Percentiles rank a stretch among this genome's conserved stretches.
phyloP scores from a whole-genome alignment of 805 yeast species.

The Maudiozyma turicensis region DNA sequence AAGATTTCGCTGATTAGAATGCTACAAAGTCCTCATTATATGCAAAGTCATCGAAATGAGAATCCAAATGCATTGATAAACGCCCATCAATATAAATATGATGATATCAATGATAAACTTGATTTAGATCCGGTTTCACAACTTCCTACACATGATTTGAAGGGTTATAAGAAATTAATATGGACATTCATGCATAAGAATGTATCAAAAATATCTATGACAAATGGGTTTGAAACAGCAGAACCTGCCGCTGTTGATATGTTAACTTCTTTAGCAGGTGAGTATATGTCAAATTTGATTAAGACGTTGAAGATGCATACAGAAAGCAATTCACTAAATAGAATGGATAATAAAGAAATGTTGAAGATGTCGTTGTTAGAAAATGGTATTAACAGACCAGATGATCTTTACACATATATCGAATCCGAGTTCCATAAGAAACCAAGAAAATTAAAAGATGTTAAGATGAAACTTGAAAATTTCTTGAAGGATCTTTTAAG shows the following conservation, averaged over 20 bases:
- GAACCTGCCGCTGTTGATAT: constrained; percentile 70
- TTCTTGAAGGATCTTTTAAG: constrained; percentile 74
- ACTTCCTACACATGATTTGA: constrained; percentile 54
- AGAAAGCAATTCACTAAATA: constrained; percentile 44
- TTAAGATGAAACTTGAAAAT: constrained; percentile 53
- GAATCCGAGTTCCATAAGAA: constrained; percentile 65
- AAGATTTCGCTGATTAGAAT: constrained; percentile 81
- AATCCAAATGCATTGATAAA: constrained; percentile 14
- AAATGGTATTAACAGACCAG: constrained; percentile 78
- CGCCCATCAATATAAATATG: constrained; percentile 25
- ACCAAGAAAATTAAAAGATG: constrained; percentile 56
- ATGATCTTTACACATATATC: constrained; percentile 61
- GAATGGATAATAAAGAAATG: constrained; percentile 32
- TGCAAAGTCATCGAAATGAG: constrained; percentile 11
- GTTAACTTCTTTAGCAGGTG: constrained; percentile 75
- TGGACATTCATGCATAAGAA: constrained; percentile 57
- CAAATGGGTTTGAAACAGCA: constrained; percentile 81
- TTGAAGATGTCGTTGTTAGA: constrained; percentile 61
- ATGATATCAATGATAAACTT: constrained; percentile 43
- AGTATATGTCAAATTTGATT: constrained; percentile 64
- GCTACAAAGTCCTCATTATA: constrained; percentile 46
- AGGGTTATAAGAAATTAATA: constrained; percentile 49
- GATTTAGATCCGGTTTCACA: constrained; percentile 83
- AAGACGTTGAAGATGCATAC: constrained; percentile 58
- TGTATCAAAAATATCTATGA: constrained; percentile 76